Percentiles rank a stretch among this genome's conserved stretches.
These are phyloP conservation scores for Colletotrichum paranaense DNA, from an alignment of 2,329 filamentous ascomycete species.

Conservation along the genomic window DNA sequence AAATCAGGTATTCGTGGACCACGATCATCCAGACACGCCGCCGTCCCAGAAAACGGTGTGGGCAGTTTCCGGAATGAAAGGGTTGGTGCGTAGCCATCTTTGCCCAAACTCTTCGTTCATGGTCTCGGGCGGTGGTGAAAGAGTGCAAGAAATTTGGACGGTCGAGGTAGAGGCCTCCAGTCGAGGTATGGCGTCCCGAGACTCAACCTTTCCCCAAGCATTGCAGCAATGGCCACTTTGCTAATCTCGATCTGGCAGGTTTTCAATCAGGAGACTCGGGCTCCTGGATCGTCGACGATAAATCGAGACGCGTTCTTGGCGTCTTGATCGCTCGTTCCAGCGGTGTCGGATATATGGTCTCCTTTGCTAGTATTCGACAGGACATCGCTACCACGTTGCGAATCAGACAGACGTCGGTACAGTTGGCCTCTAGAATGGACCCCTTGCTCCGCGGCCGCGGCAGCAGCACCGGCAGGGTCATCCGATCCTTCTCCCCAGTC, in stretches of 20 bases:
- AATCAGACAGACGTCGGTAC: background rate
- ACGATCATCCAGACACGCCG: no score
- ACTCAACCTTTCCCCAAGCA: no score
- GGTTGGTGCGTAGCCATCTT: background rate
- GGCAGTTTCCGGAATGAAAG: background rate
- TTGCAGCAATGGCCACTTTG: no score
- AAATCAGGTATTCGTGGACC: no score
- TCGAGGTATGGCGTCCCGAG: background rate
- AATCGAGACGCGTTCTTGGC: background rate
- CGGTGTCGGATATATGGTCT: background rate
- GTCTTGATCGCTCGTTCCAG: background rate
- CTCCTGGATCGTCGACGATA: background rate
- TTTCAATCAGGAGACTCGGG: background rate
- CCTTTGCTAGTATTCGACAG: background rate
- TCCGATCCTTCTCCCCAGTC: no score
- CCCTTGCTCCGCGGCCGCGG: no score
- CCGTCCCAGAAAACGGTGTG: background rate
- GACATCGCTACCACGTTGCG: background rate
- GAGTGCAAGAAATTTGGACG: background rate
- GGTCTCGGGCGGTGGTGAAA: background rate
- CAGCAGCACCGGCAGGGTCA: no score
- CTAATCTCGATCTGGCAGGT: accelerated
- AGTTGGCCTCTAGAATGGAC: no score
- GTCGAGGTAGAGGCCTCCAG: background rate
- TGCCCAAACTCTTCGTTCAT: background rate